Conservation (phyloP, 78 protist species). For the Creolimax fragrantissima region DNA sequence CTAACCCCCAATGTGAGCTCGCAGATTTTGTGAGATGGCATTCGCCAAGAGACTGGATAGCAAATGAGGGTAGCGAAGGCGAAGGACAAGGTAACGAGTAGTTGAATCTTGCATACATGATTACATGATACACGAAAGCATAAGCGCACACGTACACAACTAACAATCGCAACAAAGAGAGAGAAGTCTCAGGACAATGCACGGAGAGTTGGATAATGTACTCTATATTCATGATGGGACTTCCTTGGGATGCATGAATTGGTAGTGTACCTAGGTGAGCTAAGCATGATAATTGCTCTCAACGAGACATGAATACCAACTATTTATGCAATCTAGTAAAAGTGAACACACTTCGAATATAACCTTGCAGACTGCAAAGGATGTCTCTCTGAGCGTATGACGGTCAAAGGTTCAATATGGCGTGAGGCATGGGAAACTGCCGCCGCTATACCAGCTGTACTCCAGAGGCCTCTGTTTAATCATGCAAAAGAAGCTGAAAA, state of each 20-base stretch:
- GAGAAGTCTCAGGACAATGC: too few species aligned
- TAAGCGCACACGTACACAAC: background rate
- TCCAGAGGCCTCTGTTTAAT: background rate
- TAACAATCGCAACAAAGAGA: too few species aligned
- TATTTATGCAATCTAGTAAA: background rate
- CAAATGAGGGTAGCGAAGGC: background rate
- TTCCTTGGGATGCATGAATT: too few species aligned
- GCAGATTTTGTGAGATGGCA: constrained; percentile 48
- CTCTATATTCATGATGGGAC: too few species aligned
- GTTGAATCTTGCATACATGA: background rate
- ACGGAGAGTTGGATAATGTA: too few species aligned
- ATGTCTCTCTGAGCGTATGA: background rate
- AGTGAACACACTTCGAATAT: too few species aligned
- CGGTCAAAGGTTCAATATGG: background rate
- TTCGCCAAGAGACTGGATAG: constrained; percentile 39
- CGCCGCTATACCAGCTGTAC: background rate
- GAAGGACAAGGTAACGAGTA: too few species aligned
- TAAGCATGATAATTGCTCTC: too few species aligned
- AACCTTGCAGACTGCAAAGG: too few species aligned
- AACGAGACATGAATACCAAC: too few species aligned
- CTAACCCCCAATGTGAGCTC: constrained; percentile 24
- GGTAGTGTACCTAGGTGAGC: too few species aligned
- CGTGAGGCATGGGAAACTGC: background rate
- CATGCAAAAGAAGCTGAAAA: background rate
- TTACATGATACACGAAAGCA: background rate